Base-by-base conservation (phyloP, 2,329 filamentous ascomycete species). In the Botrytis tulipae region DNA sequence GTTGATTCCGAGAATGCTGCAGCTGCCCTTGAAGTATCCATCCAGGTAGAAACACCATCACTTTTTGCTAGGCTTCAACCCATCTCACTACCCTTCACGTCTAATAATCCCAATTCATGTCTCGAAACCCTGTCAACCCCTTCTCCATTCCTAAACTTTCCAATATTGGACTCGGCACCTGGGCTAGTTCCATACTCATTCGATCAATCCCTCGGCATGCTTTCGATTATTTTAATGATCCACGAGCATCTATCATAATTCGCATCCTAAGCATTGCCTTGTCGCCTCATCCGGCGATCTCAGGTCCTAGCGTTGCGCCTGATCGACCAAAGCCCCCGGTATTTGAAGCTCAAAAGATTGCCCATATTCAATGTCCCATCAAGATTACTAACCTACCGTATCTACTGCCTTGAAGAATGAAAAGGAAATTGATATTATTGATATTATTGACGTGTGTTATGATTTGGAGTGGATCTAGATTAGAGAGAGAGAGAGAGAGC, bases 261-360 rank as follows among this genome's bases (percentile, higher is more conserved):
- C 66, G n/a, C 61, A 66, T 57, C 70, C 76, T 77, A 73, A 74
- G 74, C 71, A 76, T 76, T 75, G 77, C 77, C 75, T 73, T 75
- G 74, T 75, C 77, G 77, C 76, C 76, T 74, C 74, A 75, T 74
- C 70, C 72, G 77, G 74, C 76, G 75, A 78, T 78, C 72, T 71
- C 77, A 70, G 59, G 74, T 57, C 71, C 68, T 78, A 77, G 77
- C 75, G 74, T 71, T 75, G 42, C 69, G 73, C 76, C 74, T 73
- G 77, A 78, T 77, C 76, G 66, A 73, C 71, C 70, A 72, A 74
- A 54, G n/a, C 37, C 70, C 73, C 65, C 54, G 65, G 63, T 54
- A 61, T 54, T 40, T 73, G 29, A 48, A 37, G 65, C 71, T 69
- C 71, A 66, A 75, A 71, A 67, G 66, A 61, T 42, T 65, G 44